Conservation (phyloP, 331 rosid genomes). For the Telfairia occidentalis region DNA sequence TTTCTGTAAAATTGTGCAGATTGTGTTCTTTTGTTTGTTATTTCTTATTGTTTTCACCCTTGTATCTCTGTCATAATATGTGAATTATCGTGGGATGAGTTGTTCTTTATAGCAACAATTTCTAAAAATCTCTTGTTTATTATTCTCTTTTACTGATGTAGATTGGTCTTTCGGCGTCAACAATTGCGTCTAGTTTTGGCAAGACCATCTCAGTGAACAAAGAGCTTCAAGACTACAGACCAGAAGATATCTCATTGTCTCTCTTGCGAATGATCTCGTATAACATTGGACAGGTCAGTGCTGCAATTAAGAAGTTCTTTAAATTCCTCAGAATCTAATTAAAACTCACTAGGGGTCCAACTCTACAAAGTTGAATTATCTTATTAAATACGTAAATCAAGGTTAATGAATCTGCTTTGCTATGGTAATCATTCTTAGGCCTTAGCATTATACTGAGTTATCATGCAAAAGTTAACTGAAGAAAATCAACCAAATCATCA, state of each 20-base stretch:
- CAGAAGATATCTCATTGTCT: conserved; percentile 86
- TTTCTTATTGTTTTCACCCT: neutral
- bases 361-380: neutral
- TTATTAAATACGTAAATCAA: neutral
- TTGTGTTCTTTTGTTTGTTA: neutral
- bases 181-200: conserved; percentile 95
- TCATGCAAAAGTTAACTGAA: neutral
- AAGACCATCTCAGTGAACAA: conserved; percentile 62
- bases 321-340: neutral
- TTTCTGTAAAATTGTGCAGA: neutral
- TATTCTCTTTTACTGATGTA: conserved; percentile 21
- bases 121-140: conserved; percentile 11
- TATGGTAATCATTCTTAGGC: neutral
- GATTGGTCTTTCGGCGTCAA: conserved; percentile 90
- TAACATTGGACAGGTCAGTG: conserved; percentile 81
- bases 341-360: neutral
- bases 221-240: conserved; percentile 76
- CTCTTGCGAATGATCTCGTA: conserved; percentile 90
- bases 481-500: neutral
- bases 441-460: neutral
- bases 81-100: neutral
- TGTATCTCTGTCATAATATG: neutral
- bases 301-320: neutral
- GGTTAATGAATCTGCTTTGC: neutral
- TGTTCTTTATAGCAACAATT: neutral